A percentile compares a stretch with the other conserved stretches of the same genome.
phyloP scores from a whole-genome alignment of 768 basidiomycete genomes.

The Mycena galopus region DNA sequence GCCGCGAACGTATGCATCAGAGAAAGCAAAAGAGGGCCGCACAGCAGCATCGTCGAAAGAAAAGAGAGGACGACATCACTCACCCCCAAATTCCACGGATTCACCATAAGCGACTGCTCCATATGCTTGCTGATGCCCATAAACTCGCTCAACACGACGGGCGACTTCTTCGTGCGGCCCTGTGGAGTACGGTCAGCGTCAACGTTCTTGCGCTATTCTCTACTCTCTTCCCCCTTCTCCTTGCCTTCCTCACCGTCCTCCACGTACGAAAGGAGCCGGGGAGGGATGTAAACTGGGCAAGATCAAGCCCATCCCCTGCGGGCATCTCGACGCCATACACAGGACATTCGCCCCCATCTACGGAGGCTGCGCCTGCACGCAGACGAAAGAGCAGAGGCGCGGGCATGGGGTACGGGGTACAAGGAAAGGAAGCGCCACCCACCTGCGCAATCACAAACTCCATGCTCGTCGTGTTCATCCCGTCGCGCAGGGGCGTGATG shows the following conservation, averaged over 20 bases:
- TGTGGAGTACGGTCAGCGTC: neutral
- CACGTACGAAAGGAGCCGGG: no score
- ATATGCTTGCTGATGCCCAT: slow-evolving; percentile 97
- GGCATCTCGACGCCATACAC: no score
- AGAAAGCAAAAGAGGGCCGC: neutral
- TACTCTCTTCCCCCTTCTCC: neutral
- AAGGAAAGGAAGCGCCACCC: neutral
- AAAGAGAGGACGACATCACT: slow-evolving; percentile 41
- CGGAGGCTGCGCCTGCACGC: no score
- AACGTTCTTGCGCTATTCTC: neutral
- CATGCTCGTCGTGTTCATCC: slow-evolving; percentile 99
- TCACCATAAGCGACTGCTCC: slow-evolving; percentile 89
- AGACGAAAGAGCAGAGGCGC: neutral
- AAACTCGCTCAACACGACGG: slow-evolving; percentile 95
- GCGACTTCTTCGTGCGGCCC: slow-evolving; percentile 80
- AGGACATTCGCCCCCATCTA: no score
- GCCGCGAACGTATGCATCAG: neutral
- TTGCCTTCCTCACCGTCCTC: no score
- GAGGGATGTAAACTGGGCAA: no score
- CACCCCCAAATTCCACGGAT: slow-evolving; percentile 96
- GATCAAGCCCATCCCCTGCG: no score
- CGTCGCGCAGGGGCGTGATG: slow-evolving; percentile 95
- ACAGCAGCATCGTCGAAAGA: neutral
- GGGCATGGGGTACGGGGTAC: no score
- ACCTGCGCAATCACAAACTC: slow-evolving; percentile 55